These are phyloP conservation scores for Mycena latifolia DNA, from an alignment of 768 basidiomycete species.

Conservation along the genomic window DNA sequence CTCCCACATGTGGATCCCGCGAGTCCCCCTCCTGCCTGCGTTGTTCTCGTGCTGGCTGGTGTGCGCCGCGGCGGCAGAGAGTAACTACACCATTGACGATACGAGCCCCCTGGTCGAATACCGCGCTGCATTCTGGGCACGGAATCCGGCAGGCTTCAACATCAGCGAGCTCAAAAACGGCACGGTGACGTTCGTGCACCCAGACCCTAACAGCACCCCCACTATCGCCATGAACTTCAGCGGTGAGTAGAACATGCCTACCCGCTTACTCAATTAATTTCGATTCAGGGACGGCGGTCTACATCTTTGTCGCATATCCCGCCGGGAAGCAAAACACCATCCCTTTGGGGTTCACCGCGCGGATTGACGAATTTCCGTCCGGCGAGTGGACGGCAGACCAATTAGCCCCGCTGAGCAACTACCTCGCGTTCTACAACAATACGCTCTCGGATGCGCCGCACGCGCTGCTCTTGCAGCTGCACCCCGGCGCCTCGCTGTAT, in stretches of 20 bases:
- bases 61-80: too few species aligned
- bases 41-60: too few species aligned
- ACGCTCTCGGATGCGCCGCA: conserved; percentile 3
- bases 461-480: too few species aligned
- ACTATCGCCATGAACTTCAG: conserved; percentile 16
- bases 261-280: too few species aligned
- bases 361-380: not conserved
- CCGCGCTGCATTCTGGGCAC: not conserved
- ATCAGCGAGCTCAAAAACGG: conserved; percentile 2
- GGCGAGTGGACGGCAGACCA: too few species aligned
- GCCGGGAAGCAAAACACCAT: not conserved
- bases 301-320: conserved; percentile 16
- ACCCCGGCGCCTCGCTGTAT: not conserved
- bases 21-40: too few species aligned
- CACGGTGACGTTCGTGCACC: conserved; percentile 9
- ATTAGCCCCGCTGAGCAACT: not conserved
- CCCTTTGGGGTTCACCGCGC: not conserved
- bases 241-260: not conserved
- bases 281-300: too few species aligned
- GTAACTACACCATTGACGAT: too few species aligned
- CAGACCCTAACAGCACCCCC: not conserved
- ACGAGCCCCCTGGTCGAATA: too few species aligned
- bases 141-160: not conserved
- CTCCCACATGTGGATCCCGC: too few species aligned
- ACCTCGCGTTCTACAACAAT: not conserved